These are phyloP conservation scores for Terfezia claveryi DNA, from an alignment of 495 filamentous ascomycete species.

Conservation along the genomic window DNA sequence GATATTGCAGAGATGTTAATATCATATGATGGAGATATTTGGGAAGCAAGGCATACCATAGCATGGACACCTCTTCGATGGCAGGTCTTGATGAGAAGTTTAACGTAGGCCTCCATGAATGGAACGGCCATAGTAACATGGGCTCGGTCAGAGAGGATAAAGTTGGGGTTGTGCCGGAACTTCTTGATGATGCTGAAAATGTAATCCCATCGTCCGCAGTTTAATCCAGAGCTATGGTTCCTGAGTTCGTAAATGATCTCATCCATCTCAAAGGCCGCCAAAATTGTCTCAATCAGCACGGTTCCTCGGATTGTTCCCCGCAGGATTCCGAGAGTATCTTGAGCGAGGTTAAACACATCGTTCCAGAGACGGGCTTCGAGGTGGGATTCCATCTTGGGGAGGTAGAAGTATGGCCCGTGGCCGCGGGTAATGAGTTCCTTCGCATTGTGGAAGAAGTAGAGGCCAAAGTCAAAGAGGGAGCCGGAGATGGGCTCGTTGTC, in stretches of 20 bases:
- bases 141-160: constrained; percentile 78
- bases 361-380: constrained; percentile 97
- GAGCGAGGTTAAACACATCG: constrained; percentile 89
- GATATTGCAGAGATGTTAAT: constrained; percentile 13
- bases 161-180: constrained; percentile 82
- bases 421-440: constrained; percentile 67
- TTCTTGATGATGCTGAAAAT: constrained; percentile 99
- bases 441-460: constrained; percentile 99
- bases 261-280: constrained; percentile 99
- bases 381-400: constrained; percentile 98
- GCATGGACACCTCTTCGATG: constrained; percentile 88
- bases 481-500: constrained; percentile 91
- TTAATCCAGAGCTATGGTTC: constrained; percentile 86
- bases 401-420: constrained; percentile 91
- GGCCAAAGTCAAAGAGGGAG: constrained; percentile 86
- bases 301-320: constrained; percentile 89
- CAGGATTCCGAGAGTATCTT: constrained; percentile 75
- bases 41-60: constrained; percentile 33
- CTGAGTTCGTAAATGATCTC: constrained; percentile 89
- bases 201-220: constrained; percentile 99
- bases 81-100: constrained; percentile 92
- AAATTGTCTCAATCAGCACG: constrained; percentile 94
- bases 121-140: constrained; percentile 94
- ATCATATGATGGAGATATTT: background rate
- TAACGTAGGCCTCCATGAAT: constrained; percentile 97